A percentile compares a stretch with the other conserved stretches of the same genome.
phyloP scores from a whole-genome alignment of 2,329 filamentous ascomycete genomes.

The Lasiodiplodia sp. region DNA sequence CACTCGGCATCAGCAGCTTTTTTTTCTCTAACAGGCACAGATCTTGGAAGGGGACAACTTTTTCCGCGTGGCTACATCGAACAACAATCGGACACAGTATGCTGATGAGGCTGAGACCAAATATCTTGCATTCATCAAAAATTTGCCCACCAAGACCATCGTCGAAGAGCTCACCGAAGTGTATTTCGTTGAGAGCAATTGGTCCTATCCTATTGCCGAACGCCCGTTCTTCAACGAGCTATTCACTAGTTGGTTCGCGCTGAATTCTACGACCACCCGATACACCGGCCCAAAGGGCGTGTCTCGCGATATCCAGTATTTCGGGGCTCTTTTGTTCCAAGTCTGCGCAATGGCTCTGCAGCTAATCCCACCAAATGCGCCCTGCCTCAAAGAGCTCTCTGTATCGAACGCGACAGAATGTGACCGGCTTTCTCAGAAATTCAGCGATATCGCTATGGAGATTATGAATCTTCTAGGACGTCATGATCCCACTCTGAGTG shows the following conservation, averaged over 20 bases:
- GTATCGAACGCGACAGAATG: not conserved
- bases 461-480: constrained; percentile 11
- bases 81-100: constrained; percentile 6
- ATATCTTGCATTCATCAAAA: constrained; percentile 7
- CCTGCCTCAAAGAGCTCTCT: not conserved
- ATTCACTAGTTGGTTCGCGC: not conserved
- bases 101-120: constrained; percentile 8
- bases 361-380: not conserved
- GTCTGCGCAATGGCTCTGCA: constrained; percentile 9
- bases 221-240: constrained; percentile 9
- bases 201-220: constrained; percentile 10
- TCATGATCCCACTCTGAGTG: constrained; percentile 12
- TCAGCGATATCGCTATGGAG: constrained; percentile 9
- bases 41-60: constrained; percentile 20
- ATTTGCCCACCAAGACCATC: not conserved
- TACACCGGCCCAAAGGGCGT: not conserved
- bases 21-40: not conserved
- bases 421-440: not conserved
- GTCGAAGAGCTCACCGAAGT: constrained; percentile 3
- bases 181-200: constrained; percentile 21
- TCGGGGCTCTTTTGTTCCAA: not conserved
- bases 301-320: constrained; percentile 5
- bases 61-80: constrained; percentile 12
- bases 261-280: not conserved
- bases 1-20: no score